Conservation (phyloP, 306 rosid genomes). For the Canavalia ensiformis region DNA sequence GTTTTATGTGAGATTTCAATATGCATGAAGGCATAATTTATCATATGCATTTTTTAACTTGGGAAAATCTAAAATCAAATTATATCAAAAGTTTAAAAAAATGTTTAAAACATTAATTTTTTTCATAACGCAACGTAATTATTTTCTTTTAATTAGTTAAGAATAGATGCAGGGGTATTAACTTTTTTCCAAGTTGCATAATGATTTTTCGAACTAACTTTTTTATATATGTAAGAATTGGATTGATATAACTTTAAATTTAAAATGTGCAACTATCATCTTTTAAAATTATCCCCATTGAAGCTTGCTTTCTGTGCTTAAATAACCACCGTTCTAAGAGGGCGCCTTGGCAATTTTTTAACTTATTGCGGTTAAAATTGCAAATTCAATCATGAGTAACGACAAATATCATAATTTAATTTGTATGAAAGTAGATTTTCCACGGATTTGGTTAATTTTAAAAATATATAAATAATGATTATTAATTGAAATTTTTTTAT, state of each 20-base stretch:
- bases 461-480: not conserved
- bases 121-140: too few relatives aligned
- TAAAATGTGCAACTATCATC: constrained; percentile 22
- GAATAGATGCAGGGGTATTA: too few relatives aligned
- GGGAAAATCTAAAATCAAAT: too few relatives aligned
- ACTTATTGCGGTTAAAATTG: not conserved
- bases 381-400: not conserved
- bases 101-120: too few relatives aligned
- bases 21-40: too few relatives aligned
- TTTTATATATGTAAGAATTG: not conserved
- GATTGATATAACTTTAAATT: not conserved
- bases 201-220: not conserved
- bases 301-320: constrained; percentile 27
- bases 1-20: too few relatives aligned
- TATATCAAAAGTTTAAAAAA: too few relatives aligned
- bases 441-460: not conserved
- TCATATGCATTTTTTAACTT: too few relatives aligned
- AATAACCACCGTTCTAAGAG: constrained; percentile 18
- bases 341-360: too few relatives aligned
- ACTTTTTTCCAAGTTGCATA: not conserved
- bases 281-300: not conserved
- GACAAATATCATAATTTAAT: not conserved
- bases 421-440: not conserved
- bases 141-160: too few relatives aligned
- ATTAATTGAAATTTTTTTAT: not conserved